Conservation (phyloP, 2,329 filamentous ascomycete genomes). For the Aspergillus fumigatus region DNA sequence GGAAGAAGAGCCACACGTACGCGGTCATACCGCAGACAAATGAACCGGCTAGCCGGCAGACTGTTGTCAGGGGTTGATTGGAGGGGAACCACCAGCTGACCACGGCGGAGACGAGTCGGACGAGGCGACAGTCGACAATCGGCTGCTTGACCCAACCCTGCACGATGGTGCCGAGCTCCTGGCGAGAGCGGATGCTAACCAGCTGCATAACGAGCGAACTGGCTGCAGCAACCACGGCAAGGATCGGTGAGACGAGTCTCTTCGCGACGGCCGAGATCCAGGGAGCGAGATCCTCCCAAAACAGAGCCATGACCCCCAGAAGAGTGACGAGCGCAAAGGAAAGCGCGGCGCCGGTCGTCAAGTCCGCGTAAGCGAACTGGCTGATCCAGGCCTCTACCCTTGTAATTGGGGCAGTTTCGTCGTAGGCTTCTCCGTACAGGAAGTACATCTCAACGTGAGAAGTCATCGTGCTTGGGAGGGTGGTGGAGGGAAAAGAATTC, state of each 20-base stretch:
- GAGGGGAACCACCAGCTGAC: conserved; percentile 9
- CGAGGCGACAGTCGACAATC: neutral
- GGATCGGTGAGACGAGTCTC: neutral
- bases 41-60: conserved; percentile 1
- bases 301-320: neutral
- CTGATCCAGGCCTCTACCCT: conserved; percentile 1
- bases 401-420: neutral
- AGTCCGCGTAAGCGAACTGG: conserved; percentile 6
- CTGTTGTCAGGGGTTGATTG: conserved; percentile 1
- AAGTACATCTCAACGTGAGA: conserved; percentile 11
- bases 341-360: conserved; percentile 6
- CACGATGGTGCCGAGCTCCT: neutral
- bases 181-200: neutral
- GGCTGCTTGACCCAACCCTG: neutral
- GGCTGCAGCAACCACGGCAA: neutral
- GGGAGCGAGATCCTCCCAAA: conserved; percentile 3
- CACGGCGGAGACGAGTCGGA: neutral
- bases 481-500: neutral
- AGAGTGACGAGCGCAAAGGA: conserved; percentile 7
- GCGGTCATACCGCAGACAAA: neutral
- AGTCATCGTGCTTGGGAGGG: conserved; percentile 9
- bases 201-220: conserved; percentile 5
- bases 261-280: neutral
- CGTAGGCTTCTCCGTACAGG: conserved; percentile 10
- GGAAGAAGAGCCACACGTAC: conserved; percentile 3